Percentiles rank a stretch among this genome's conserved stretches.
phyloP scores from a whole-genome alignment of 2,329 filamentous ascomycete genomes.

The Stachybotrys elegans region DNA sequence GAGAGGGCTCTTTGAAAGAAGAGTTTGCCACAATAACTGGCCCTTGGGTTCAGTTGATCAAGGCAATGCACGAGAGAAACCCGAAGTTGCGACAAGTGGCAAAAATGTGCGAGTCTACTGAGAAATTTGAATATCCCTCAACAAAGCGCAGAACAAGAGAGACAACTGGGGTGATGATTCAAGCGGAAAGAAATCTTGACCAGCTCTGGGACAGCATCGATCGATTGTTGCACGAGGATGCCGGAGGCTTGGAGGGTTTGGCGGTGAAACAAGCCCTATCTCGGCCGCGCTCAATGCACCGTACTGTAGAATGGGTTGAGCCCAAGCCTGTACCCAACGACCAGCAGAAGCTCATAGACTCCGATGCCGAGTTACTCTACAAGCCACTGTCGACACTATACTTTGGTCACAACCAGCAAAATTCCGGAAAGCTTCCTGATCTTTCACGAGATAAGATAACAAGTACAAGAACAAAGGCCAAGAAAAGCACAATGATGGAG shows the following conservation, averaged over 20 bases:
- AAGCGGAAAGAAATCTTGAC: constrained; percentile 38
- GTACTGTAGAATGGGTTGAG: constrained; percentile 45
- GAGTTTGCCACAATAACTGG: constrained; percentile 15
- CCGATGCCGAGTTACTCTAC: constrained; percentile 5
- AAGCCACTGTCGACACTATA: constrained; percentile 19
- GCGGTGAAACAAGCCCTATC: constrained; percentile 23
- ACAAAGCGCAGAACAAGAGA: constrained; percentile 40
- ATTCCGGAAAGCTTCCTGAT: background rate
- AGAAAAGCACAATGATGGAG: too few species aligned
- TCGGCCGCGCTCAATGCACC: constrained; percentile 30
- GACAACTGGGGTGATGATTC: constrained; percentile 36
- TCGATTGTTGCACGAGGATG: constrained; percentile 7
- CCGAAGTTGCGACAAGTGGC: constrained; percentile 8
- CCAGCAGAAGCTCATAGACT: background rate
- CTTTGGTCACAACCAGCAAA: constrained; percentile 3
- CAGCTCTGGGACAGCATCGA: constrained; percentile 9
- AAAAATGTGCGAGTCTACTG: constrained; percentile 23
- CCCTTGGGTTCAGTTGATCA: constrained; percentile 9
- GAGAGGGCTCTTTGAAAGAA: background rate
- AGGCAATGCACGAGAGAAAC: constrained; percentile 11
- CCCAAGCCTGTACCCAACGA: constrained; percentile 12
- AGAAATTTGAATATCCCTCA: constrained; percentile 36
- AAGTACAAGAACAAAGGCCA: too few species aligned
- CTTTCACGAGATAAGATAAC: constrained; percentile 12
- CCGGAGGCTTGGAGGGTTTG: constrained; percentile 15